Percentiles rank a stretch among this genome's conserved stretches.
These are phyloP conservation scores for Ceratopteris richardii DNA, from an alignment of 75 land plant species.

Conservation along the genomic window DNA sequence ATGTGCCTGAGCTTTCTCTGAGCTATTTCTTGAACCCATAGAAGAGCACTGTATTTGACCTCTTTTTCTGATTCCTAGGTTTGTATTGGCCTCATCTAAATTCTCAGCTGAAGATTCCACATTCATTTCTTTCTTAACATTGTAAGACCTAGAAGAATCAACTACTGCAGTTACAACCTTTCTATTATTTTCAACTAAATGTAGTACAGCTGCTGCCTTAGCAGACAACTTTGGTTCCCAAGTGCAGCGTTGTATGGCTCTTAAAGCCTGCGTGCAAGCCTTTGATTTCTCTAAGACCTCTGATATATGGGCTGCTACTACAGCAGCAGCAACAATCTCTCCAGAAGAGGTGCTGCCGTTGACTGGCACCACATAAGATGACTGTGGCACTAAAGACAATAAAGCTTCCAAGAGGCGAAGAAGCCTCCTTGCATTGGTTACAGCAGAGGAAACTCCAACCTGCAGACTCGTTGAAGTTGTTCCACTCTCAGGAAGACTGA, in stretches of 20 bases:
- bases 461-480: slow-evolving; percentile 22
- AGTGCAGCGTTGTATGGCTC: slow-evolving; percentile 67
- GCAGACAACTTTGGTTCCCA: slow-evolving; percentile 62
- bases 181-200: slow-evolving; percentile 67
- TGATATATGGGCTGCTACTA: slow-evolving; percentile 91
- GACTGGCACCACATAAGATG: slow-evolving; percentile 47
- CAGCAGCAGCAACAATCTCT: slow-evolving; percentile 88
- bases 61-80: not conserved
- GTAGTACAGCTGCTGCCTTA: slow-evolving; percentile 61
- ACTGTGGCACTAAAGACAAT: slow-evolving; percentile 68
- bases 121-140: not conserved
- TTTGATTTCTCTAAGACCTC: slow-evolving; percentile 70
- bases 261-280: slow-evolving; percentile 79
- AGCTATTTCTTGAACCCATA: not conserved
- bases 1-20: not conserved
- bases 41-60: too few species aligned
- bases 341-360: slow-evolving; percentile 52
- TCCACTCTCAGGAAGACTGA: slow-evolving; percentile 11
- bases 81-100: not conserved
- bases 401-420: slow-evolving; percentile 67
- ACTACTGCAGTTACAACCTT: slow-evolving; percentile 75
- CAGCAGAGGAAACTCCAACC: slow-evolving; percentile 47
- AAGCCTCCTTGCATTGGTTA: slow-evolving; percentile 60
- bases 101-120: not conserved
- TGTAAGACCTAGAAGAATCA: not conserved